Base-by-base conservation (phyloP, 345 rosid genomes). In the Gossypium australe region DNA sequence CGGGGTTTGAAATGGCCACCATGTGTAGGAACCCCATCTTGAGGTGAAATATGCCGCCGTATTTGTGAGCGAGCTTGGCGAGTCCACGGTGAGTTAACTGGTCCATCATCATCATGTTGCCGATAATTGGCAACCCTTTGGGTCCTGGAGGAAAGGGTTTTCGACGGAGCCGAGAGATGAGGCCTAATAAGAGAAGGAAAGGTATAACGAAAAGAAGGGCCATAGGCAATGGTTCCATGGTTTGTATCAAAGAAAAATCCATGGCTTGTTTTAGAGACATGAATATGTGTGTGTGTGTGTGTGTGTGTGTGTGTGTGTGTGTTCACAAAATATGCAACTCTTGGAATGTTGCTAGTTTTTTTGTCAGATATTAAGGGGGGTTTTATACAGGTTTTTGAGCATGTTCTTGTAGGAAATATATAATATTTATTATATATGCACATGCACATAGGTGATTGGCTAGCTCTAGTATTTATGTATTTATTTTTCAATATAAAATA, bases 41-140 rank as follows among this genome's bases (percentile, higher is more conserved):
- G 52, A 96, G 86, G 75, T 92, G 97, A 76, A 87, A 78, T 59
- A 96, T 62, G 0, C 99, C 99, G 7, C 99, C 98, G n/a, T 90
- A 93, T 49, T 82, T 57, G 7, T 85, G 59, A 16, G 89, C 92
- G 10, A 96, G 78, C 17, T 83, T 82, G 1, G 92, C 92, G 14
- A 96, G 84, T 14, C 97, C 99, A 47, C 94, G 92, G 82, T 96
- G 99, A 2, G 94, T 96, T 72, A 96, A 75, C 77, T 93, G 94
- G 86, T 93, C 97, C 91, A 92, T 86, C 95, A 96, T 84, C 2
- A 82, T 53, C 92, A 96, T 89, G 85, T 87, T 96, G 20, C 98
- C 99, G 57, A 96, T 84, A 51, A 96, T 72, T 12, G 98, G 98
- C 34, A 85, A 60, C 12, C 99, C 99, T 71, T 78, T 86, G 0